Conservation (phyloP, 2,329 filamentous ascomycete genomes). For the Ceratocystis eucalypticola region DNA sequence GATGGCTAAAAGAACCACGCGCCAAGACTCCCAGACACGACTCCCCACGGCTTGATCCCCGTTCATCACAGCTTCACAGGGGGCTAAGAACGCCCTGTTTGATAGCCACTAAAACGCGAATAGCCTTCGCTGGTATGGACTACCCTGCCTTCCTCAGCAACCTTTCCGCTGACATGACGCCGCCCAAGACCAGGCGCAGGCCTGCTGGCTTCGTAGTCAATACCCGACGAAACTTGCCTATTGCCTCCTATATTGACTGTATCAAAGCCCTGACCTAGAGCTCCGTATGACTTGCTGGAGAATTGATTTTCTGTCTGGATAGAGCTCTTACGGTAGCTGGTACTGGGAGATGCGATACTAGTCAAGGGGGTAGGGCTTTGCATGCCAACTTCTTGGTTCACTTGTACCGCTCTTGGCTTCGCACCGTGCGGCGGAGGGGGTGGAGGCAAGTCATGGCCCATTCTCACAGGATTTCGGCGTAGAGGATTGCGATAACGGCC, state of each 20-base stretch:
- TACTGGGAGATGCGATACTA: conserved; percentile 3
- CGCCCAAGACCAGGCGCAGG: conserved; percentile 29
- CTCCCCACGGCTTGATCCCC: not conserved
- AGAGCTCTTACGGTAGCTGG: conserved; percentile 30
- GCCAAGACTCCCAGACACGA: not conserved
- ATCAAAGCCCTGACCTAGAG: conserved; percentile 40
- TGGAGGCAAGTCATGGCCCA: conserved; percentile 16
- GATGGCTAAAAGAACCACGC: not conserved
- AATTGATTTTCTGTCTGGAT: conserved; percentile 39
- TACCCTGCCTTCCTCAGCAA: conserved; percentile 53
- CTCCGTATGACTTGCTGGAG: conserved; percentile 46
- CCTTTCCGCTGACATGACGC: conserved; percentile 58
- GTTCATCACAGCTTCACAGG: not conserved
- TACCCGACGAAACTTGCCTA: conserved; percentile 46
- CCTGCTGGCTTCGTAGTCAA: conserved; percentile 34
- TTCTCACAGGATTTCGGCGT: conserved; percentile 34
- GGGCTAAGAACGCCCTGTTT: not conserved
- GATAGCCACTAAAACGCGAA: not conserved
- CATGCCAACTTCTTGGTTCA: not conserved
- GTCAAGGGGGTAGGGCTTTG: conserved; percentile 7
- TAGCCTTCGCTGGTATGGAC: not conserved
- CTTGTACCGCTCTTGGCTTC: not conserved
- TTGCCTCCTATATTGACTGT: conserved; percentile 34
- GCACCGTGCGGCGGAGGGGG: not conserved
- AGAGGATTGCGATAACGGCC: conserved; percentile 39